Percentiles rank a stretch among this genome's conserved stretches.
Conservation (phyloP, 768 basidiomycete species). For the Hericium erinaceus region DNA sequence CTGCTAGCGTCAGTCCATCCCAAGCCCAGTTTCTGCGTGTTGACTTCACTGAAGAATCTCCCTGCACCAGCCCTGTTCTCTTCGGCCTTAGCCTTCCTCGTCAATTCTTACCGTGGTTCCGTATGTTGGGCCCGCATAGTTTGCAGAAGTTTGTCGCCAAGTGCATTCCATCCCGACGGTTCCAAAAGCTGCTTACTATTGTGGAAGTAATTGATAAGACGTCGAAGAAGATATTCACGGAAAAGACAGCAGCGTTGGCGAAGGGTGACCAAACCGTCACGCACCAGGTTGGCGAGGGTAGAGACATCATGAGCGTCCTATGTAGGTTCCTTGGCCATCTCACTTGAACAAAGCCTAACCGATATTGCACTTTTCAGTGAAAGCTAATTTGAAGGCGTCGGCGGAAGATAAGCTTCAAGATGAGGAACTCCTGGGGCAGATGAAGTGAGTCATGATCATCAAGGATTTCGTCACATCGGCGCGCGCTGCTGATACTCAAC, state of each 20-base stretch:
- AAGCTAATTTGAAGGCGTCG: slow-evolving; percentile 23
- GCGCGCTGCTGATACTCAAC: no score
- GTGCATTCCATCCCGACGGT: slow-evolving; percentile 16
- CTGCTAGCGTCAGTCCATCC: slow-evolving; percentile 21
- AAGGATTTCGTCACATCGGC: neutral
- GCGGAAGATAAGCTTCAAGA: slow-evolving; percentile 25
- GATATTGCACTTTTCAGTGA: slow-evolving; percentile 17
- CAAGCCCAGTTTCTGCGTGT: no score
- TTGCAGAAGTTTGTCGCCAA: slow-evolving; percentile 23
- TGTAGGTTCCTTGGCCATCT: slow-evolving; percentile 17
- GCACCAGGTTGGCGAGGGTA: slow-evolving; percentile 15
- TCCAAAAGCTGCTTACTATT: slow-evolving; percentile 18
- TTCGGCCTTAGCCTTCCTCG: neutral
- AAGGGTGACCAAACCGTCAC: slow-evolving; percentile 1
- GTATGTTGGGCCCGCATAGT: slow-evolving; percentile 18
- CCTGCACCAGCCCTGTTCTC: neutral
- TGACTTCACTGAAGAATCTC: neutral
- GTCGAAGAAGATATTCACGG: slow-evolving; percentile 19
- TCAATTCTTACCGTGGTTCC: slow-evolving; percentile 1
- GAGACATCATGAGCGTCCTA: slow-evolving; percentile 33
- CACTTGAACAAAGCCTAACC: neutral
- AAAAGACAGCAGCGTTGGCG: slow-evolving; percentile 20
- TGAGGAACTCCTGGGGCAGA: slow-evolving; percentile 28
- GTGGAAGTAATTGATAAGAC: slow-evolving; percentile 23
- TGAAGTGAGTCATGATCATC: slow-evolving; percentile 14